Percentiles rank a stretch among this genome's conserved stretches.
phyloP scores from a whole-genome alignment of 2,329 filamentous ascomycete species.

The Alternaria dauci region DNA sequence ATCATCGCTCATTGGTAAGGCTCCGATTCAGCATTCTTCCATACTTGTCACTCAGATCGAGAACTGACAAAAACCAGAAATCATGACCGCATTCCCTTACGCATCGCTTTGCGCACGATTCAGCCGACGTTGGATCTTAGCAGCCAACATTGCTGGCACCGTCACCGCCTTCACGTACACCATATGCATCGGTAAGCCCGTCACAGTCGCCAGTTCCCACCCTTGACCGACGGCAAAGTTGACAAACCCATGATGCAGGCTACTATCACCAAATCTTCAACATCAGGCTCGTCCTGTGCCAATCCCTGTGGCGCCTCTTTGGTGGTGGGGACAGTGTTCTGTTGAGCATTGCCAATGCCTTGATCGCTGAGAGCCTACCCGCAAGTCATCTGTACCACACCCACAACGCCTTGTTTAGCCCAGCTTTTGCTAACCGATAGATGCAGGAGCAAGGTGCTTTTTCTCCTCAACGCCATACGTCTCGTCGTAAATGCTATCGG shows the following conservation, averaged over 20 bases:
- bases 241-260: background rate
- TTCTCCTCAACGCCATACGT: background rate
- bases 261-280: background rate
- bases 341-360: background rate
- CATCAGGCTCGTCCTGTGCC: background rate
- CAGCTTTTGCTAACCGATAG: background rate
- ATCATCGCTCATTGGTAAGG: background rate
- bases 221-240: background rate
- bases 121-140: background rate
- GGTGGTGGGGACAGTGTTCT: background rate
- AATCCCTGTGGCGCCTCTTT: background rate
- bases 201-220: background rate
- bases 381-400: background rate
- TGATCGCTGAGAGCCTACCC: background rate
- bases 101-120: background rate
- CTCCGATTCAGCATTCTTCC: background rate
- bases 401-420: background rate
- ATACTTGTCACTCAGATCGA: background rate
- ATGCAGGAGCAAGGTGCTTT: background rate
- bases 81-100: background rate
- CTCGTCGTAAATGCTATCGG: background rate
- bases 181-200: background rate
- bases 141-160: background rate
- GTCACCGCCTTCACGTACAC: background rate
- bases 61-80: background rate